Conservation (phyloP, 1,139 yeast genomes). For the Pichia sp. region DNA sequence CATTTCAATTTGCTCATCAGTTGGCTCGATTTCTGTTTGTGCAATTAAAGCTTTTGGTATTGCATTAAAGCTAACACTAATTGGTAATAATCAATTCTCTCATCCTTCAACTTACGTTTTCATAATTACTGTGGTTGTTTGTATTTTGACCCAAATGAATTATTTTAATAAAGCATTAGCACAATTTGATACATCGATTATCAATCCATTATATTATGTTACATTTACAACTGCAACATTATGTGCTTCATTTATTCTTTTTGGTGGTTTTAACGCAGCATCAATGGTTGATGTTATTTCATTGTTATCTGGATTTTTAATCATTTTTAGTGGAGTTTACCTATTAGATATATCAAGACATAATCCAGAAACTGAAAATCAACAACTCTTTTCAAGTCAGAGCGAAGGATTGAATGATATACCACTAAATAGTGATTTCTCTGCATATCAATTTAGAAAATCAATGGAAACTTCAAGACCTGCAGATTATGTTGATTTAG, state of each 20-base stretch:
- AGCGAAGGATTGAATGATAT: conserved; percentile 59
- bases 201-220: conserved; percentile 85
- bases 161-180: conserved; percentile 90
- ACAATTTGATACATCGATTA: conserved; percentile 88
- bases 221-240: conserved; percentile 87
- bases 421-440: conserved; percentile 82
- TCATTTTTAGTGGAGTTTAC: conserved; percentile 84
- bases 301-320: conserved; percentile 78
- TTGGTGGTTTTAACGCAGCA: conserved; percentile 82
- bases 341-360: conserved; percentile 73
- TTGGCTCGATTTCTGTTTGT: conserved; percentile 89
- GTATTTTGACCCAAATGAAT: conserved; percentile 89
- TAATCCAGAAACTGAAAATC: conserved; percentile 42
- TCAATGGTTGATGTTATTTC: conserved; percentile 77
- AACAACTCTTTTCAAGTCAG: conserved; percentile 29
- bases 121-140: conserved; percentile 68
- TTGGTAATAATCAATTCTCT: conserved; percentile 86
- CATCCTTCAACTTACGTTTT: conserved; percentile 81
- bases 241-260: conserved; percentile 78
- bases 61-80: conserved; percentile 76
- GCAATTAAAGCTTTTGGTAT: conserved; percentile 91
- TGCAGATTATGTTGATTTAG: conserved; percentile 31
- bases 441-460: conserved; percentile 58
- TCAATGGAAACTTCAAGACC: conserved; percentile 57
- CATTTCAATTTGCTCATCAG: conserved; percentile 83